Base-by-base conservation (phyloP, 805 yeast species). In the Isabelozyma gotoi region DNA sequence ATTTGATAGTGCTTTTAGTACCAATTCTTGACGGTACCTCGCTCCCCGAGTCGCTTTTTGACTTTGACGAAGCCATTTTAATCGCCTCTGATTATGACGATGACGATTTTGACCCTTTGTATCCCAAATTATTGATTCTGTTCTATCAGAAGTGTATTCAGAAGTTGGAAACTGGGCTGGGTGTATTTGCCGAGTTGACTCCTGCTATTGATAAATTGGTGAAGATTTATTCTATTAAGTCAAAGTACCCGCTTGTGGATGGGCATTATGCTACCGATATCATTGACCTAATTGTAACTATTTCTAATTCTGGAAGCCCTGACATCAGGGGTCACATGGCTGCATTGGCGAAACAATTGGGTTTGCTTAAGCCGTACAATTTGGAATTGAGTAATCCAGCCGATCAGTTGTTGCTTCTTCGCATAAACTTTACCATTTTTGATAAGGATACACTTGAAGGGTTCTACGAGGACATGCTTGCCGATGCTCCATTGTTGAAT, bases 21-120 rank as follows among this genome's bases (percentile, higher is more conserved):
- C 55, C 57, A 6, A 14, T 50, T 18, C 39, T 43, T 20, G 31
- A 42, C n/a, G 43, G 39, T 27, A 27, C 44, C 7, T 16, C 19
- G 11, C 41, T 39, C 11, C 39, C 39, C 11, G 19, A 12, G n/a
- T 24, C 32, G n/a, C 31, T 36, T 12, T 15, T 20, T 11, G 32
- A 36, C 18, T 36, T 36, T 24, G 17, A 36, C 19, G 14, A 19
- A n/a, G 14, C 19, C 14, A 16, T 5, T 5, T 2, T 36, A 11
- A 8, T 17, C 12, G 8, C 14, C 5, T 10, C 15, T n/a, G 16
- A 19, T 20, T 20, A 15, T 20, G 39, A 36, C 20, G 38, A 35
- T 12, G 45, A 40, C 8, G 43, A 50, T 2, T 57, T 57, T 29
- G 70, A 65, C 42, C 59, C 61, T 1, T 53, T 67, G 32, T 56